A percentile compares a stretch with the other conserved stretches of the same genome.
These are phyloP conservation scores for Cucurbita ficifolia DNA, from an alignment of 306 rosid genomes.

Conservation along the genomic window DNA sequence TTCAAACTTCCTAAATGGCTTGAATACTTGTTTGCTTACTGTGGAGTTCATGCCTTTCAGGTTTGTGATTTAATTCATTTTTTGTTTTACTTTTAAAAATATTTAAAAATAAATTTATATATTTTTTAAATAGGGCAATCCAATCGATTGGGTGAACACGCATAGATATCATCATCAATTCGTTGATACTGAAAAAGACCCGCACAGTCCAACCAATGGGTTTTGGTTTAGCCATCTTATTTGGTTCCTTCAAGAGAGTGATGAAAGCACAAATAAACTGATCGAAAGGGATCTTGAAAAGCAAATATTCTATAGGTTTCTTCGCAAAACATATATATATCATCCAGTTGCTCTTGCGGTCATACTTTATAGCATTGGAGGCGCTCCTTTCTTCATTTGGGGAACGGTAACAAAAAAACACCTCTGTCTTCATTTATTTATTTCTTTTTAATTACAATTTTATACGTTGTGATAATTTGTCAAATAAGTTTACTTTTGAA, in stretches of 20 bases:
- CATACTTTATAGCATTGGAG: slow-evolving; percentile 57
- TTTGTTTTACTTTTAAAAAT: background rate
- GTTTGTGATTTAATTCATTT: background rate
- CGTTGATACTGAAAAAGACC: slow-evolving; percentile 71
- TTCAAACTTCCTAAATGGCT: slow-evolving; percentile 78
- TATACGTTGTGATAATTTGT: background rate
- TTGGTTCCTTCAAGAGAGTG: slow-evolving; percentile 12
- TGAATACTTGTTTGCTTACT: slow-evolving; percentile 68
- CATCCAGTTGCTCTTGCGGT: slow-evolving; percentile 14
- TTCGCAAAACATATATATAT: slow-evolving; percentile 39
- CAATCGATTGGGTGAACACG: slow-evolving; percentile 78
- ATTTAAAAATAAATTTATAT: background rate
- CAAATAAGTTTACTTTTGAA: too few species aligned
- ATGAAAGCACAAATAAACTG: too few species aligned
- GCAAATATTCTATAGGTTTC: slow-evolving; percentile 53
- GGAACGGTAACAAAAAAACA: slow-evolving; percentile 45
- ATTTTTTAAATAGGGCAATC: slow-evolving; percentile 40
- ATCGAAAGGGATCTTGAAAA: slow-evolving; percentile 41
- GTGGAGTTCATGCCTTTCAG: slow-evolving; percentile 51
- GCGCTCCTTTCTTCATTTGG: slow-evolving; percentile 73
- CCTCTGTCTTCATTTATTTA: background rate
- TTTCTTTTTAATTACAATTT: background rate
- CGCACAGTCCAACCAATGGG: slow-evolving; percentile 70
- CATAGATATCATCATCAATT: slow-evolving; percentile 83
- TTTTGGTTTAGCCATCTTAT: slow-evolving; percentile 75